Base-by-base conservation (phyloP, 164 flowering plant genomes). In the Aristolochia contorta region DNA sequence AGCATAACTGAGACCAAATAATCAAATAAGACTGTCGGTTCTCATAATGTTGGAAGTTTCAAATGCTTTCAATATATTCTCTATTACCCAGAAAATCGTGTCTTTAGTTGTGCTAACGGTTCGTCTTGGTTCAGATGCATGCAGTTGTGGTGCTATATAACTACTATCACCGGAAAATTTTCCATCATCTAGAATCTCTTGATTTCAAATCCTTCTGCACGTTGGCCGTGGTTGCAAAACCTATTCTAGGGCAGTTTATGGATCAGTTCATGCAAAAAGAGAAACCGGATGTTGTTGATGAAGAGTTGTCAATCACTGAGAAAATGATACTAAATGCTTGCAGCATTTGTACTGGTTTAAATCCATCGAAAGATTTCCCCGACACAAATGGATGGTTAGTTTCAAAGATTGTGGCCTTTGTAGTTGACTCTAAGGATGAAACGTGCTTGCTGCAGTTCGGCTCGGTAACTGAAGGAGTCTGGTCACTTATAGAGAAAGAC, bases 121-220 rank as follows among this genome's bases (percentile, higher is more conserved):
- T 25, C 24, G 12, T 19, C 12, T 27, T 61, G 32, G 41, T 67
- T 64, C 75, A 94, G 99, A 78, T 85, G 70, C 95, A 84, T 74
- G 92, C 95, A 53, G 96, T 80, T 61, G 93, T 83, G 66, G 52
- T 88, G 66, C 84, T 94, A 5, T 91, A 90, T 80, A 94, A 94
- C 73, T 94, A 90, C 70, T 87, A 84, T 72, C 95, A 84, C 70
- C 64, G 91, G 74, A 88, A 83, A 58, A 74, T 69, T 33, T 73
- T 79, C 59, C 86, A 76, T n/a, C 65, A 74, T 16, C 75, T 80
- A 10, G 77, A 78, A 62, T 78, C 68, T 78, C 67, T 86, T 15
- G 75, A 63, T 61, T 90, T 79, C 65, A 78, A 74, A 30, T 54
- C 78, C 23, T 94, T 94, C 70, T 84, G 93, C 78, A 78, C 82